A percentile compares a stretch with the other conserved stretches of the same genome.
phyloP scores from a whole-genome alignment of 345 rosid species.

The Pugionium dolabratum region DNA sequence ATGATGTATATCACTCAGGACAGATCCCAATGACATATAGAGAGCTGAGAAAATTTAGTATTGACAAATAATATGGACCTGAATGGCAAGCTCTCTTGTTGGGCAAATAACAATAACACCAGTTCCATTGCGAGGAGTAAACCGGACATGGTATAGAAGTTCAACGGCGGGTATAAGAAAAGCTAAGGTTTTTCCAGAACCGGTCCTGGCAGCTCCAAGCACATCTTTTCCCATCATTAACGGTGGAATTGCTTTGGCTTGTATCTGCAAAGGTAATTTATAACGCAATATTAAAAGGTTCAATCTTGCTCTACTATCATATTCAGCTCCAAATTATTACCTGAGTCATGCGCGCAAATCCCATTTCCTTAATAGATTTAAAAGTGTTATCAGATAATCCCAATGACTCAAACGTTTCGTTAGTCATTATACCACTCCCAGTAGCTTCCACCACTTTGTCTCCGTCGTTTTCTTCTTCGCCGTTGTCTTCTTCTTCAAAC shows the following conservation, averaged over 20 bases:
- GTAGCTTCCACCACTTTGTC: conserved; percentile 28
- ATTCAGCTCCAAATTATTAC: conserved; percentile 30
- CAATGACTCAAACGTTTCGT: conserved; percentile 65
- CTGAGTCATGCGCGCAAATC: conserved; percentile 80
- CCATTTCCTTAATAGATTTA: conserved; percentile 72
- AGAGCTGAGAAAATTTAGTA: not conserved
- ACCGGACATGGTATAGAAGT: conserved; percentile 64
- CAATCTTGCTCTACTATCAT: not conserved
- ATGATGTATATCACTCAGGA: not conserved
- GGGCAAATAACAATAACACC: conserved; percentile 94
- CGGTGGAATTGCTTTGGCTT: conserved; percentile 83
- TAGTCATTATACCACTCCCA: conserved; percentile 76
- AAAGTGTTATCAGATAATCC: conserved; percentile 67
- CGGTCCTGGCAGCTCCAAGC: conserved; percentile 97
- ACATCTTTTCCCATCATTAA: conserved; percentile 85
- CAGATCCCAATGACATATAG: not conserved
- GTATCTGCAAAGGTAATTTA: conserved; percentile 54
- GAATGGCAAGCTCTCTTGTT: conserved; percentile 96
- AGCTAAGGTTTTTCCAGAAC: conserved; percentile 94
- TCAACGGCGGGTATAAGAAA: conserved; percentile 89
- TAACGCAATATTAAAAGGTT: not conserved
- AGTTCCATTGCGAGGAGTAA: conserved; percentile 76
- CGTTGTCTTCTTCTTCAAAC: conserved; percentile 19
- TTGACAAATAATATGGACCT: conserved; percentile 49
- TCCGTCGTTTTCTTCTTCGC: conserved; percentile 23